phyloP scores from a whole-genome alignment of 306 rosid genomes.

The Herpetospermum pedunculosum region DNA sequence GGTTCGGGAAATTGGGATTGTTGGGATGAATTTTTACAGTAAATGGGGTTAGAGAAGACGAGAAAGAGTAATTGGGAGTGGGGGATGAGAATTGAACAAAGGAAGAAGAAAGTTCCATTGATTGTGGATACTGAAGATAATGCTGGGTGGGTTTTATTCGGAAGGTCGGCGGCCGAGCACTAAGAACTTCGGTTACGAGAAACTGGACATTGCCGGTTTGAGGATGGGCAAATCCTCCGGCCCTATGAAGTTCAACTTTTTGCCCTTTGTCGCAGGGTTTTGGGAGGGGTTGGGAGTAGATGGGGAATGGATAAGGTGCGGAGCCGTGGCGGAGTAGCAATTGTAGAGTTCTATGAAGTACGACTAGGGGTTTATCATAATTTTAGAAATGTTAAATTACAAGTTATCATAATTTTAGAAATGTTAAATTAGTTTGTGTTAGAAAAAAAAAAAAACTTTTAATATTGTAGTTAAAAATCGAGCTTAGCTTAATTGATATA shows the following conservation, averaged over 20 bases:
- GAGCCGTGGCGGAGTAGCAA: not conserved
- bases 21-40: constrained; percentile 23
- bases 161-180: not conserved
- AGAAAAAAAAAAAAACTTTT: no score
- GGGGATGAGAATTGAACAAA: constrained; percentile 29
- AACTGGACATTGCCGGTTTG: not conserved
- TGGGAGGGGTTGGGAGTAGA: not conserved
- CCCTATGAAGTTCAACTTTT: not conserved
- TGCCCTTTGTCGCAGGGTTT: constrained; percentile 2
- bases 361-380: not conserved
- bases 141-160: not conserved
- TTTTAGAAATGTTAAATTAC: not conserved
- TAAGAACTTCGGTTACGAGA: not conserved
- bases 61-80: constrained; percentile 29
- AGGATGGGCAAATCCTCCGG: not conserved
- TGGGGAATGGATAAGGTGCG: not conserved
- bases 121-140: not conserved
- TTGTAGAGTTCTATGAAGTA: not conserved
- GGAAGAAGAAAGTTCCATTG: constrained; percentile 76
- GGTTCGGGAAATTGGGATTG: constrained; percentile 17
- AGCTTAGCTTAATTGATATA: no score
- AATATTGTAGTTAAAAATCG: no score
- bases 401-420: no score
- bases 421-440: no score
- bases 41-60: constrained; percentile 43